Percentiles rank a stretch among this genome's conserved stretches.
Evolutionary conservation across 192 early-diverging fungal genomes (phyloP).

Genomic region (Chytriomyces sp.): DNA sequence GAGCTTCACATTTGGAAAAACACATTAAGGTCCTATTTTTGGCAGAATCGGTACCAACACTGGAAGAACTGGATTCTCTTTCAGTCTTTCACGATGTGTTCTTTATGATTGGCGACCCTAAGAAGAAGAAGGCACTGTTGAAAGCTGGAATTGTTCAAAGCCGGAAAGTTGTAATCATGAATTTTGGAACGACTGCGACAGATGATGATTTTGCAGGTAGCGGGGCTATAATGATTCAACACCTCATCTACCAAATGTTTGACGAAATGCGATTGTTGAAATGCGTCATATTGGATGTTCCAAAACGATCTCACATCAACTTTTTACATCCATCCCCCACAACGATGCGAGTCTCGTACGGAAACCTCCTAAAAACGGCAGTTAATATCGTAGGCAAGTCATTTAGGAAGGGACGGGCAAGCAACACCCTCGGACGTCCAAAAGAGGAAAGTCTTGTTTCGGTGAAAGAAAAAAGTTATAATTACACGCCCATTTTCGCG

Average conservation of each 20-base stretch:
- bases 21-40: conserved; percentile 42
- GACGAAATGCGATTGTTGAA: conserved; percentile 31
- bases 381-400: not conserved
- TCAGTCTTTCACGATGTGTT: conserved; percentile 42
- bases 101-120: conserved; percentile 47
- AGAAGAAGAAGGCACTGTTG: conserved; percentile 27
- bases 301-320: conserved; percentile 58
- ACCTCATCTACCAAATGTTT: conserved; percentile 59
- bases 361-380: not conserved
- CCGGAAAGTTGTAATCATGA: conserved; percentile 25
- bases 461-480: conserved; percentile 17
- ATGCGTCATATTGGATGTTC: conserved; percentile 32
- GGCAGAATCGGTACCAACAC: conserved; percentile 25
- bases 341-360: not conserved
- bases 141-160: conserved; percentile 36
- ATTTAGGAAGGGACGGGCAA: too few relatives aligned
- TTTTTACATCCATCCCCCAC: conserved; percentile 52
- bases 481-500: conserved; percentile 65
- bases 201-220: conserved; percentile 20
- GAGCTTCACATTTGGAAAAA: conserved; percentile 27
- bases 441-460: too few relatives aligned
- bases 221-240: conserved; percentile 56
- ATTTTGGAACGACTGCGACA: conserved; percentile 7
- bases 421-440: too few relatives aligned
- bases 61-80: conserved; percentile 34